Percentiles rank a stretch among this genome's conserved stretches.
These are phyloP conservation scores for Diutina catenulata DNA, from an alignment of 1,139 yeast genomes.

Conservation along the genomic window DNA sequence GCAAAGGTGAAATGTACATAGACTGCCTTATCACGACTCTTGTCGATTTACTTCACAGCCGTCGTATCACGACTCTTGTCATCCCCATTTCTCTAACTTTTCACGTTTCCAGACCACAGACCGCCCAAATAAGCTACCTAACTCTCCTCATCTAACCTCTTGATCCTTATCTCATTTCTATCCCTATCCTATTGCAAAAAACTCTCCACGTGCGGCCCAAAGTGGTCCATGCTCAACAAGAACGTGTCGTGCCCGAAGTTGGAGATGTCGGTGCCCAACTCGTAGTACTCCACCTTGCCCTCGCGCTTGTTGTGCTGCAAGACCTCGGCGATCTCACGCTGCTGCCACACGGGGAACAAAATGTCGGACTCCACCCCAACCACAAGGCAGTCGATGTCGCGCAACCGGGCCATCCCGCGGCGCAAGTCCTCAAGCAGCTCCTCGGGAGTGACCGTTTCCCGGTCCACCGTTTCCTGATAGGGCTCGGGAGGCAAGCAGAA, in stretches of 20 bases:
- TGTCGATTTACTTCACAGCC: too few relatives aligned
- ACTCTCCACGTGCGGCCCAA: slow-evolving; percentile 62
- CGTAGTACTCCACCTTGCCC: slow-evolving; percentile 35
- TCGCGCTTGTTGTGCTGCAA: slow-evolving; percentile 30
- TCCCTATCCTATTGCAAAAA: slow-evolving; percentile 27
- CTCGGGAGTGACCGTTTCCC: slow-evolving; percentile 30
- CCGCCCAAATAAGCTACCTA: too few relatives aligned
- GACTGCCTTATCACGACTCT: too few relatives aligned
- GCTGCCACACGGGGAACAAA: slow-evolving; percentile 92
- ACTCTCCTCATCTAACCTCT: too few relatives aligned
- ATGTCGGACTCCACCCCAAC: slow-evolving; percentile 90
- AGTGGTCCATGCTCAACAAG: slow-evolving; percentile 61
- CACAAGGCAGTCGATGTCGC: slow-evolving; percentile 58
- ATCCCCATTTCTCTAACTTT: too few relatives aligned
- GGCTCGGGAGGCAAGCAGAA: slow-evolving; percentile 18
- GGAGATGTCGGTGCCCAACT: slow-evolving; percentile 64
- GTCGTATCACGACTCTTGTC: too few relatives aligned
- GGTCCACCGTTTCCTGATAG: slow-evolving; percentile 35
- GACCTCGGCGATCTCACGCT: slow-evolving; percentile 62
- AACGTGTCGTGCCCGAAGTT: slow-evolving; percentile 89
- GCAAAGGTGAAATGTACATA: too few relatives aligned
- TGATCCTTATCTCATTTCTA: not conserved
- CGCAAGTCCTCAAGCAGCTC: slow-evolving; percentile 50
- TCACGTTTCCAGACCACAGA: too few relatives aligned
- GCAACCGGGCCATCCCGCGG: slow-evolving; percentile 51